Evolutionary conservation across 2,329 filamentous ascomycete species (phyloP).

Genomic region (Herpotrichia juniperi): DNA sequence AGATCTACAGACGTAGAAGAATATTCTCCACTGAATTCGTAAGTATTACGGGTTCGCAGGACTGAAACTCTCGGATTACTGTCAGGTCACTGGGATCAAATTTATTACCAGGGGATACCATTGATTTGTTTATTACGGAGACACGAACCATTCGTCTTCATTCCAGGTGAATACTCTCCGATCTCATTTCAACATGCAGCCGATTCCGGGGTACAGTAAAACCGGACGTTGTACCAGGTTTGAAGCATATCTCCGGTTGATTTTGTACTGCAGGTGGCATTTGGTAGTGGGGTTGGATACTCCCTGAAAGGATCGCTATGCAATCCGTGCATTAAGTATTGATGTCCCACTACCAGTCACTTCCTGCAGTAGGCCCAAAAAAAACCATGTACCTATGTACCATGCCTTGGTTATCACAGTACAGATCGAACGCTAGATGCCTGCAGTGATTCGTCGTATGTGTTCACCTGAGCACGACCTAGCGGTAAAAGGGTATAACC

Average conservation of each 20-base stretch:
- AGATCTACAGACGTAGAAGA: too few relatives aligned
- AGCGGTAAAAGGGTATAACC: background rate
- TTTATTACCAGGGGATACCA: too few relatives aligned
- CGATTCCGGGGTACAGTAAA: background rate
- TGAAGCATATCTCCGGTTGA: background rate
- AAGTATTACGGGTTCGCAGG: too few relatives aligned
- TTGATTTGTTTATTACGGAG: background rate
- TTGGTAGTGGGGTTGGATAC: too few relatives aligned
- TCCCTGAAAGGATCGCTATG: too few relatives aligned
- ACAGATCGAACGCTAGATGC: background rate
- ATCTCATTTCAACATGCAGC: constrained; percentile 7
- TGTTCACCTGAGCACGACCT: background rate
- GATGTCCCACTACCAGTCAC: too few relatives aligned
- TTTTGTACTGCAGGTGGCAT: too few relatives aligned
- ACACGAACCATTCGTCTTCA: background rate
- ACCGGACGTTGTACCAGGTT: constrained; percentile 2
- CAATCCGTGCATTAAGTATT: too few relatives aligned
- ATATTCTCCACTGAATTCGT: too few relatives aligned
- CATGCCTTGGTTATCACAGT: background rate
- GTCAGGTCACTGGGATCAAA: background rate
- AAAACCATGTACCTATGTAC: background rate
- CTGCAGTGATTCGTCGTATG: background rate
- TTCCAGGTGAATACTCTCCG: constrained; percentile 2
- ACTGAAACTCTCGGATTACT: too few relatives aligned
- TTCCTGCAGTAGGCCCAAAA: too few relatives aligned